Evolutionary conservation across 108 stramenopile species (phyloP).

Genomic region (Nitzschia putrida): DNA sequence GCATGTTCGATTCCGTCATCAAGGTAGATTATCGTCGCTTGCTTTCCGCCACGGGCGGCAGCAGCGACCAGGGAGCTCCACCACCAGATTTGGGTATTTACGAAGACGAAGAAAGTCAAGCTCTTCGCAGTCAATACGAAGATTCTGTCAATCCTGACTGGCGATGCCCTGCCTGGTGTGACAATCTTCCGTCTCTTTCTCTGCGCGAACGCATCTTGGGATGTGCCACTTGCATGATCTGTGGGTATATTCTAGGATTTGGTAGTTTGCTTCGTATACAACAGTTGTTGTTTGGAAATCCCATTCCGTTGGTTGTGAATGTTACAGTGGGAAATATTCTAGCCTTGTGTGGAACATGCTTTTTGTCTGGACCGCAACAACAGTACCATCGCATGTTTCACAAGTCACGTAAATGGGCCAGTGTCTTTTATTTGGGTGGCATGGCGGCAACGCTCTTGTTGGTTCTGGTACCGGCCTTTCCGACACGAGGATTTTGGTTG

Average conservation of each 20-base stretch:
- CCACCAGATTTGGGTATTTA: conserved; percentile 34
- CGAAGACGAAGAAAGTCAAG: conserved; percentile 42
- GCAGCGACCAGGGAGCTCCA: not conserved
- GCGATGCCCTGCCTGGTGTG: conserved; percentile 23
- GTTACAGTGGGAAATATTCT: conserved; percentile 65
- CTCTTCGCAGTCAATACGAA: conserved; percentile 13
- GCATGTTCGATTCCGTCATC: conserved; percentile 20
- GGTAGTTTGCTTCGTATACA: conserved; percentile 57
- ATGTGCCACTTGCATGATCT: conserved; percentile 58
- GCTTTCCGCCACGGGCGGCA: not conserved
- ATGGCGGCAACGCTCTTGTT: conserved; percentile 46
- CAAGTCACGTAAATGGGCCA: conserved; percentile 40
- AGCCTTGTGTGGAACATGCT: conserved; percentile 53
- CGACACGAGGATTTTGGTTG: conserved; percentile 39
- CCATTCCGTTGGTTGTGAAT: conserved; percentile 50
- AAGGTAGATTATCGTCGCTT: conserved; percentile 27
- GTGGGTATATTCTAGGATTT: conserved; percentile 57
- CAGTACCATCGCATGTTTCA: conserved; percentile 60
- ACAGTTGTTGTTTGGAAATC: conserved; percentile 47
- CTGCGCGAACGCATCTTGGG: conserved; percentile 56
- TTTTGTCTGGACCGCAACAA: conserved; percentile 52
- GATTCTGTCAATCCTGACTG: not conserved
- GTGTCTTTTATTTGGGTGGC: conserved; percentile 42
- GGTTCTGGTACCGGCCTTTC: conserved; percentile 35
- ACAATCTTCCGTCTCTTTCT: conserved; percentile 34